Base-by-base conservation (phyloP, 2,329 filamentous ascomycete species). In the Aspergillus niger region DNA sequence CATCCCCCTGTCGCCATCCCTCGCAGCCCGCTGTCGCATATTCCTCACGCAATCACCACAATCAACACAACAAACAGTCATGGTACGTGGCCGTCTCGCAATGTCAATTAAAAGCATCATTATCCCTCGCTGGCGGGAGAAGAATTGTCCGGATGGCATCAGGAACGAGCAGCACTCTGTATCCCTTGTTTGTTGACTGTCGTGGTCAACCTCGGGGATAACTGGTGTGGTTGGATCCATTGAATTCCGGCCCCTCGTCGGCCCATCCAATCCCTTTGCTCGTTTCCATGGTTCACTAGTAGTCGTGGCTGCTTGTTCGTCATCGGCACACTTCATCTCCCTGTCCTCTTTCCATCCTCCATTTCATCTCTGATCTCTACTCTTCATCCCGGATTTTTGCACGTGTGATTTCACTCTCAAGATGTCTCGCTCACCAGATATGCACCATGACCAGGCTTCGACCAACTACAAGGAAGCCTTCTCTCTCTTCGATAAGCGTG, bases 401-500 rank as follows among this genome's bases (percentile, higher is more conserved):
- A 24, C 51, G 30, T 63, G 58, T 39, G 41, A 58, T 17, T 51
- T 43, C 52, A 47, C 36, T 20, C 2, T 24, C 49, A 51, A 56
- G 20, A 51, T 56, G 65, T 63, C 69, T 52, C 61, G 62, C 68
- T 68, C 69, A 67, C 63, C 64, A 13, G 49, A 44, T 24, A 36
- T 48, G 32, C 57, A 68, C 52, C 53, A 71, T 64, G 71, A 75
- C 39, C 85, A 89, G 86, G 85, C 86, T 76, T 87, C 86, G 63
- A 98, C 94, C 83, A 98, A 99, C 89, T 99, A 98, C 91, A 98
- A 98, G 85, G 95, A 99, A 89, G 95, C 95, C 70, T 99, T 99
- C 82, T 93, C 93, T 73, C 91, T 99, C 78, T 99, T 98, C 85
- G 95, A 99, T 86, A 98, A 97, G 89, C 94, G 95, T 79, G 95